Conservation (phyloP, 768 basidiomycete genomes). For the Pilatotrama ljubarskyi region DNA sequence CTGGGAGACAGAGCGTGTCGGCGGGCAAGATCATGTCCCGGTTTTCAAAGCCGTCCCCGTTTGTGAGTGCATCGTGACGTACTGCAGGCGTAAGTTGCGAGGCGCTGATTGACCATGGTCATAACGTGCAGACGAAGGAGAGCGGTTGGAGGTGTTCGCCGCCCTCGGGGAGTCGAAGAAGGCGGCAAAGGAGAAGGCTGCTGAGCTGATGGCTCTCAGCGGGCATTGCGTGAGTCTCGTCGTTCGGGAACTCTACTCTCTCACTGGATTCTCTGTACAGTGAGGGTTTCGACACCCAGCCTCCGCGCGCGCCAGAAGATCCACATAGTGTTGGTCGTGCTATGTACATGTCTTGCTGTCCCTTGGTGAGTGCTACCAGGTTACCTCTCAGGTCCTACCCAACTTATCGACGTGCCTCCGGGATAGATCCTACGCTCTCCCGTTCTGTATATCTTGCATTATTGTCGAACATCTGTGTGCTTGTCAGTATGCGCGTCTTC, state of each 20-base stretch:
- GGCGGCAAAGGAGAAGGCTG: conserved; percentile 26
- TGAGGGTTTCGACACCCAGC: neutral
- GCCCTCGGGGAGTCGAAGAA: conserved; percentile 22
- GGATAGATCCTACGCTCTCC: too few species aligned
- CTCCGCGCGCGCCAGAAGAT: too few species aligned
- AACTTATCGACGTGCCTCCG: too few species aligned
- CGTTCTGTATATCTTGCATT: too few species aligned
- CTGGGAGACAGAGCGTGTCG: conserved; percentile 19
- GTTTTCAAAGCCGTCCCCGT: conserved; percentile 24
- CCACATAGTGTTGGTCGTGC: too few species aligned
- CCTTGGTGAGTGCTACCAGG: too few species aligned
- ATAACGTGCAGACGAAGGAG: conserved; percentile 18
- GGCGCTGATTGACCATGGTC: too few species aligned
- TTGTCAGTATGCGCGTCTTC: too few species aligned
- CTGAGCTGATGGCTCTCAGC: conserved; percentile 24
- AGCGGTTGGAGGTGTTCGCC: conserved; percentile 17
- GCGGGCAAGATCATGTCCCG: conserved; percentile 24
- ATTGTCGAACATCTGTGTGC: too few species aligned
- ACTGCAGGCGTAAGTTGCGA: too few species aligned
- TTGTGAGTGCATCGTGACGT: conserved; percentile 22
- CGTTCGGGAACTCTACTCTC: neutral
- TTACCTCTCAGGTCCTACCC: too few species aligned
- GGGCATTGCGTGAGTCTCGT: conserved; percentile 25
- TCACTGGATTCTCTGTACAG: neutral
- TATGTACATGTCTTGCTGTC: too few species aligned